Evolutionary conservation across 73 alveolate species (phyloP).

Genomic region (Tetrahymena elliotti): DNA sequence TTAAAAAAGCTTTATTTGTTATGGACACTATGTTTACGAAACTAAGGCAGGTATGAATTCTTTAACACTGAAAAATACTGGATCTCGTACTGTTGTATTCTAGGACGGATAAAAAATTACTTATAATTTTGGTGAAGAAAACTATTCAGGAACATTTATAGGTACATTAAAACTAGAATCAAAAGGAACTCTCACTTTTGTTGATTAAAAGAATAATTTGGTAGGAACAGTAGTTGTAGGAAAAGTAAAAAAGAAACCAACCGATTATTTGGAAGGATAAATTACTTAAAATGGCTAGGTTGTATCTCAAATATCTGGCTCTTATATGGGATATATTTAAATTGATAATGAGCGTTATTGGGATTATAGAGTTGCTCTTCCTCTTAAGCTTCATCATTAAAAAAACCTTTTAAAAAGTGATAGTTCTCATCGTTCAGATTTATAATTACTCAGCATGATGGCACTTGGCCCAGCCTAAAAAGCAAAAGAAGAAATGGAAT

Average conservation of each 20-base stretch:
- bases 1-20: conserved; percentile 10
- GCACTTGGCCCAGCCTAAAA: conserved; percentile 19
- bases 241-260: conserved; percentile 33
- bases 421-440: conserved; percentile 27
- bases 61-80: conserved; percentile 28
- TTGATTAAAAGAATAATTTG: conserved; percentile 59
- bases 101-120: conserved; percentile 31
- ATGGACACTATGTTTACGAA: conserved; percentile 37
- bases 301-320: conserved; percentile 73
- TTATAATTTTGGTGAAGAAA: conserved; percentile 38
- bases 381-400: conserved; percentile 11
- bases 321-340: conserved; percentile 87
- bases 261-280: conserved; percentile 80
- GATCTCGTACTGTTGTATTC: conserved; percentile 35
- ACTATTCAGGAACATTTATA: conserved; percentile 51
- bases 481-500: conserved; percentile 32
- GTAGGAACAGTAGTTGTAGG: conserved; percentile 55
- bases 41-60: conserved; percentile 49
- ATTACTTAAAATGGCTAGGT: conserved; percentile 58
- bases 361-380: conserved; percentile 72
- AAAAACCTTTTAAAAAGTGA: conserved; percentile 13
- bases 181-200: conserved; percentile 42
- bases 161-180: conserved; percentile 74
- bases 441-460: not conserved
- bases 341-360: conserved; percentile 89